Percentiles rank a stretch among this genome's conserved stretches.
Evolutionary conservation across 2,329 filamentous ascomycete genomes (phyloP).

Genomic region (Zymoseptoria crescenta): DNA sequence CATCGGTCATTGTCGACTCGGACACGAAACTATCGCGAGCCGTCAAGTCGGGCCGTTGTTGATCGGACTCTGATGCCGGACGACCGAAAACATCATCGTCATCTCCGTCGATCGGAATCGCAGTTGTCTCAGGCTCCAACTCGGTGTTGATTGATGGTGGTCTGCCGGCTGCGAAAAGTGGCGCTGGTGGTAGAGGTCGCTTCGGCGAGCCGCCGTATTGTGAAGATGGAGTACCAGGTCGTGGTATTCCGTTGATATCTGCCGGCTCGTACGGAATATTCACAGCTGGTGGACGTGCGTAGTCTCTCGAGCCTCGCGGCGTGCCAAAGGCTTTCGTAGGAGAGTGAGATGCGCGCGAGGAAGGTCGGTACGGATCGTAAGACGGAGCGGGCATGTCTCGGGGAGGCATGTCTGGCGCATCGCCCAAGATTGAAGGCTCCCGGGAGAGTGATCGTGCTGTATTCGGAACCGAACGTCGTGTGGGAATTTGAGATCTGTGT

Average conservation of each 20-base stretch:
- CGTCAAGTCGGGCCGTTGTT: conserved; percentile 46
- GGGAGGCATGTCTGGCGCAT: conserved; percentile 45
- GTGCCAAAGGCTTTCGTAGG: conserved; percentile 31
- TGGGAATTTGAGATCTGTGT: conserved; percentile 35
- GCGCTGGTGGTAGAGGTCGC: conserved; percentile 79
- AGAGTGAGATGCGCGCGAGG: conserved; percentile 48
- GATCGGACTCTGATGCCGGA: conserved; percentile 47
- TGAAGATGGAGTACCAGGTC: conserved; percentile 84
- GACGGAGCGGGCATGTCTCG: conserved; percentile 54
- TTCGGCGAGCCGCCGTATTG: conserved; percentile 81
- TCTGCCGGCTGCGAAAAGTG: conserved; percentile 61
- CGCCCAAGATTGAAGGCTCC: conserved; percentile 44
- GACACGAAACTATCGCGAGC: conserved; percentile 58
- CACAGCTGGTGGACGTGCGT: conserved; percentile 62
- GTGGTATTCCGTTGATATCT: conserved; percentile 80
- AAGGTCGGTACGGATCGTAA: conserved; percentile 52
- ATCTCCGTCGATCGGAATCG: conserved; percentile 57
- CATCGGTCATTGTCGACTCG: conserved; percentile 51
- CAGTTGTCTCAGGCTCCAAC: conserved; percentile 51
- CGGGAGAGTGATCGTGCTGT: conserved; percentile 38
- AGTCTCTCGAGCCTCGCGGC: conserved; percentile 50
- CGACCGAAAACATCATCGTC: conserved; percentile 59
- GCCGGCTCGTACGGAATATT: conserved; percentile 72
- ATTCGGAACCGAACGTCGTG: conserved; percentile 40
- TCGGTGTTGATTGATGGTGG: conserved; percentile 33